These are phyloP conservation scores for Irpex sp. DNA, from an alignment of 1,284 basidiomycete species.

Conservation along the genomic window DNA sequence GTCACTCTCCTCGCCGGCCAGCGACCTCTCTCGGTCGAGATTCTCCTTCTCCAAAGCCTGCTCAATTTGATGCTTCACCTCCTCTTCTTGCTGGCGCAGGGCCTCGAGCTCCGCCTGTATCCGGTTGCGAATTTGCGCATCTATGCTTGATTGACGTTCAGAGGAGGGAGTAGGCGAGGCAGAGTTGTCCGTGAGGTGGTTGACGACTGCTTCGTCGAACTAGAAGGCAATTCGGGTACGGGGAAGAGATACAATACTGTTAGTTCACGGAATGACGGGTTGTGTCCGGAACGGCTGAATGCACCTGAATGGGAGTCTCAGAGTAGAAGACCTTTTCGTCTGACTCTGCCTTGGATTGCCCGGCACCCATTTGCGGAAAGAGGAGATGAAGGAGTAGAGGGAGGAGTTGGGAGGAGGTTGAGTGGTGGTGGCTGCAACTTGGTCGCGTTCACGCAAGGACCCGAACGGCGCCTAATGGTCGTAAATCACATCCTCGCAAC, in stretches of 20 bases:
- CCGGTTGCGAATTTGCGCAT: conserved; percentile 60
- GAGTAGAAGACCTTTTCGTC: conserved; percentile 54
- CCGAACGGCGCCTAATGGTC: conserved; percentile 2
- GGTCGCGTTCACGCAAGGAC: background rate
- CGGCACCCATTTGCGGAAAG: conserved; percentile 50
- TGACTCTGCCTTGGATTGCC: conserved; percentile 54
- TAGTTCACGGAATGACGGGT: conserved; percentile 2
- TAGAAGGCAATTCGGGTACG: conserved; percentile 26
- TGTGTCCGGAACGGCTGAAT: conserved; percentile 14
- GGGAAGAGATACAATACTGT: background rate
- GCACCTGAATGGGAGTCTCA: conserved; percentile 63
- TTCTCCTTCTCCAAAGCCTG: conserved; percentile 76
- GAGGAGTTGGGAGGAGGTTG: background rate
- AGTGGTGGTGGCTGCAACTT: conserved; percentile 1
- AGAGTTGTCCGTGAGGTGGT: conserved; percentile 65
- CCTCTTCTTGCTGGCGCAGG: conserved; percentile 62
- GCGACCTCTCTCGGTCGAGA: conserved; percentile 60
- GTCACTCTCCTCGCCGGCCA: conserved; percentile 39
- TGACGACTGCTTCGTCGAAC: conserved; percentile 76
- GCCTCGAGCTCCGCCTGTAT: conserved; percentile 63
- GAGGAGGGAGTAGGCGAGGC: conserved; percentile 54
- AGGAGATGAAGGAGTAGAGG: background rate
- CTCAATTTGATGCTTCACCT: conserved; percentile 65
- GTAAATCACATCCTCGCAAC: background rate
- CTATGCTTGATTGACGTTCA: conserved; percentile 67